Evolutionary conservation across 331 rosid species (phyloP), one percentile per base, ranked within the genome.

Genomic region (Spiraea crenata): DNA sequence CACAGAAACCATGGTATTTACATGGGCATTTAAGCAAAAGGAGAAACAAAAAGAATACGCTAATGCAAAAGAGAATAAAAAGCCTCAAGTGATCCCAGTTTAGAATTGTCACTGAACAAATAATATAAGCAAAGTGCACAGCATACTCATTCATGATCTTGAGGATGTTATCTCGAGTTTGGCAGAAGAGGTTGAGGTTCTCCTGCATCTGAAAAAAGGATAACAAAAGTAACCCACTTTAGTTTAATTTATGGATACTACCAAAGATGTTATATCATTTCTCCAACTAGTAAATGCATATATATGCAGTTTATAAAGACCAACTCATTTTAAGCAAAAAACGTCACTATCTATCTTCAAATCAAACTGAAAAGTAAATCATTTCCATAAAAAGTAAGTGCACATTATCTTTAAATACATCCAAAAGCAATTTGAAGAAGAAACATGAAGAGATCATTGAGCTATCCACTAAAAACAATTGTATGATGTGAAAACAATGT

Each of bases 121-220:
- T 46, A 14, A 62, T 66, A 57, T 44, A 71, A 47, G 57, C 57
- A 72, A 14, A 65, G 73, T 64, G 48, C 44, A 72, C n/a, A 72
- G 78, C 97, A 54, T 86, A 93, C 98, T 89, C 95, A 16, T 83
- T 91, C 95, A 90, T 85, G 20, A 91, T 89, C 76, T 86, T 89
- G 70, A 85, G 72, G 82, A 93, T 84, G 86, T 87, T 93, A 14
- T 89, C 95, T 40, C 96, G 91, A 38, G 91, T 76, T 83, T 91
- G 99, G 82, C 95, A 84, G 79, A 93, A 84, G 77, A 93, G 98
- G 73, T 81, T 83, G 78, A 89, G 48, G 71, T 89, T 93, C 2
- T 93, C 98, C 64, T 85, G 96, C 67, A 93, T 73, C 98, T 93
- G 90, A 77, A 80, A 69, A 76, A 35, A 57, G 51, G 52, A 15